Evolutionary conservation across 176 grass and related monocot species (phyloP).

Genomic region (Saccharum spontaneum): DNA sequence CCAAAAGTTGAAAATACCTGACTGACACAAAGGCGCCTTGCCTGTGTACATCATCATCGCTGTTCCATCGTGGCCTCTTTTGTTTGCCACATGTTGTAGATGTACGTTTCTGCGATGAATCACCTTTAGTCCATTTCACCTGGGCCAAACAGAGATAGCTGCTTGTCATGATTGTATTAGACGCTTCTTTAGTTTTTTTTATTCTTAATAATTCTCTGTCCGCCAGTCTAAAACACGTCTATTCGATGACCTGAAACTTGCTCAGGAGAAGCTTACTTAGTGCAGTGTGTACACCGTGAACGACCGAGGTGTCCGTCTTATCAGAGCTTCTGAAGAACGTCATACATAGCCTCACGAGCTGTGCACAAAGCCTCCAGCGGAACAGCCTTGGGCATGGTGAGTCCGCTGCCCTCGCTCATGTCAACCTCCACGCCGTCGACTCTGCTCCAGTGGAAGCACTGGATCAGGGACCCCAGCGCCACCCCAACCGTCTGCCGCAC

Average conservation of each 20-base stretch:
- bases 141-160: neutral
- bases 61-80: neutral
- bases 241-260: neutral
- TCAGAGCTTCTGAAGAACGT: conserved; percentile 27
- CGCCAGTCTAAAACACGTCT: neutral
- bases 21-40: conserved; percentile 29
- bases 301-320: neutral
- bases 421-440: conserved; percentile 33
- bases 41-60: conserved; percentile 10
- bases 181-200: too few species aligned
- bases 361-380: conserved; percentile 43
- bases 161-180: neutral
- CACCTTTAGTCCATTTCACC: neutral
- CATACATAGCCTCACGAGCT: neutral
- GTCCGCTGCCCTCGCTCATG: conserved; percentile 34
- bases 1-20: conserved; percentile 64
- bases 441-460: conserved; percentile 56
- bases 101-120: neutral
- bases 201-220: neutral
- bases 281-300: neutral
- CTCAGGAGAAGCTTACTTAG: neutral
- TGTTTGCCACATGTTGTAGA: conserved; percentile 14
- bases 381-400: conserved; percentile 32
- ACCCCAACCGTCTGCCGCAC: conserved; percentile 26
- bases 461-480: conserved; percentile 44